These are phyloP conservation scores for Aphanocladium album DNA, from an alignment of 2,329 filamentous ascomycete species.

Conservation along the genomic window DNA sequence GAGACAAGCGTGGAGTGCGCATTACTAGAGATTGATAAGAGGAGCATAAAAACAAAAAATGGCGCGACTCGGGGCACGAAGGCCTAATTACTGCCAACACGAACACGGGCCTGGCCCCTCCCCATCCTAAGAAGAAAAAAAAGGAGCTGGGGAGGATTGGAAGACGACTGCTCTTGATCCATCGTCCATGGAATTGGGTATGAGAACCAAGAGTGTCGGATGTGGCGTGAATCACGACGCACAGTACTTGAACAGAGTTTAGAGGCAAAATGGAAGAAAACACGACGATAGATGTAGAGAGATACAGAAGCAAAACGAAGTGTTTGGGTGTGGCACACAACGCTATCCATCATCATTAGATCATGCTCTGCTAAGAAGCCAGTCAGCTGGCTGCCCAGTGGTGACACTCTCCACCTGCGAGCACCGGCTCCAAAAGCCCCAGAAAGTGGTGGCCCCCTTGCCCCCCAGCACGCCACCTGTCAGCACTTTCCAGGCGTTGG, in stretches of 20 bases:
- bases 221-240: background rate
- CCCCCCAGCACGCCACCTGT: too few relatives aligned
- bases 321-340: background rate
- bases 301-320: background rate
- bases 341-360: constrained; percentile 4
- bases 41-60: background rate
- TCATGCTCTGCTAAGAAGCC: background rate
- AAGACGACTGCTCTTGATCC: background rate
- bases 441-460: background rate
- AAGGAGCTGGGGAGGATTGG: background rate
- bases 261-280: background rate
- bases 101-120: background rate
- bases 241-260: background rate
- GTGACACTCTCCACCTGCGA: background rate
- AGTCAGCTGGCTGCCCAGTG: background rate
- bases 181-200: too few relatives aligned
- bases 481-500: too few relatives aligned
- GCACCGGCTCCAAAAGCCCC: background rate
- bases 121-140: background rate
- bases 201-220: too few relatives aligned
- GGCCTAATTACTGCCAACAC: background rate
- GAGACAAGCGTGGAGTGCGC: background rate
- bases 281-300: background rate
- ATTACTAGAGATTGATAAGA: constrained; percentile 11
- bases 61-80: background rate